Percentiles rank a stretch among this genome's conserved stretches.
Evolutionary conservation across 1,284 basidiomycete genomes (phyloP).

Genomic region (Ustilago vetiveriae): DNA sequence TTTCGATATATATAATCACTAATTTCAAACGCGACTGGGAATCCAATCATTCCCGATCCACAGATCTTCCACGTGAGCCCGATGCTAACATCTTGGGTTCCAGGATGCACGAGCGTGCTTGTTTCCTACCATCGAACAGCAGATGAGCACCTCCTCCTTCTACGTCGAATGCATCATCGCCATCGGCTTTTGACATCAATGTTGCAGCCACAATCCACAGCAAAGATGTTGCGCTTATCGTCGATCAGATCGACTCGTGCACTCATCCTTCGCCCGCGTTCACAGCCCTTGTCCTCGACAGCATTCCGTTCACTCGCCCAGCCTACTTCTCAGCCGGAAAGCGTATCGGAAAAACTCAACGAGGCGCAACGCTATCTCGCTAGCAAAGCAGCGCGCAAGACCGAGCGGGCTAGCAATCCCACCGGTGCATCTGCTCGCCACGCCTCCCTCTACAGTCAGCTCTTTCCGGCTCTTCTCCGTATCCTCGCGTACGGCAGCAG

Average conservation of each 20-base stretch:
- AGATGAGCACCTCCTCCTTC: too few relatives aligned
- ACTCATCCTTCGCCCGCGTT: background rate
- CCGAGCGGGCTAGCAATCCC: conserved; percentile 12
- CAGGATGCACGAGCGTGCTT: background rate
- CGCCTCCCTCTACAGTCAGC: conserved; percentile 56
- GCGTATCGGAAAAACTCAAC: conserved; percentile 23
- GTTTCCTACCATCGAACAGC: too few relatives aligned
- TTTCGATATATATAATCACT: conserved; percentile 2
- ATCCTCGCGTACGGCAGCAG: conserved; percentile 63
- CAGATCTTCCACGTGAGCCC: background rate
- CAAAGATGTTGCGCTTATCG: too few relatives aligned
- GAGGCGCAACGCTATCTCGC: conserved; percentile 42
- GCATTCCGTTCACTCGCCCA: conserved; percentile 1
- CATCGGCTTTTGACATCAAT: too few relatives aligned
- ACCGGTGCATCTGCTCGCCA: conserved; percentile 42
- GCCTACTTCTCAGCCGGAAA: conserved; percentile 4
- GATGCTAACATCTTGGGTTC: background rate
- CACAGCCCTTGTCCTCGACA: conserved; percentile 9
- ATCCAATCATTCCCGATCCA: background rate
- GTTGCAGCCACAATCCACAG: too few relatives aligned
- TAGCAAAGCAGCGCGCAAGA: conserved; percentile 30
- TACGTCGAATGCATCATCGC: too few relatives aligned
- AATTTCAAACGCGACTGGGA: background rate
- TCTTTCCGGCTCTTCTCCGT: conserved; percentile 58
- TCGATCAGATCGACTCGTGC: background rate